These are phyloP conservation scores for Phyllosticta citriasiana DNA, from an alignment of 2,329 filamentous ascomycete species.

Conservation along the genomic window DNA sequence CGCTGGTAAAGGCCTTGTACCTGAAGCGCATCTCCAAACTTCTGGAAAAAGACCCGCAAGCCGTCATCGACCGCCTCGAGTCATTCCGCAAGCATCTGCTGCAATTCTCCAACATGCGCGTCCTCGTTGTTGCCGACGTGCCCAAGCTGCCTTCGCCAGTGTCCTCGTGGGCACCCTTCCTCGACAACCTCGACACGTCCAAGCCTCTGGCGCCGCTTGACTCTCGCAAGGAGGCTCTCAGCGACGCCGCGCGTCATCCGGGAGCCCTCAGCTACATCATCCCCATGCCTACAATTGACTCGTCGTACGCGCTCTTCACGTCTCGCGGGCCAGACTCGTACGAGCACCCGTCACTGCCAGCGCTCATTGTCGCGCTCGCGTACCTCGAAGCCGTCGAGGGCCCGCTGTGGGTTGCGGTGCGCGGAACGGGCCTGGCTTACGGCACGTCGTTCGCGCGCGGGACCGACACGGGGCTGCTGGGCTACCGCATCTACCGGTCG, in stretches of 20 bases:
- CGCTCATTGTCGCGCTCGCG: conserved; percentile 76
- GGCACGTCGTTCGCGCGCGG: conserved; percentile 71
- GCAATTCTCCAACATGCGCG: conserved; percentile 73
- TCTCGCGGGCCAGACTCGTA: conserved; percentile 65
- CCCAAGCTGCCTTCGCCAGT: conserved; percentile 65
- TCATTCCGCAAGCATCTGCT: conserved; percentile 66
- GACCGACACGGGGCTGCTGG: conserved; percentile 67
- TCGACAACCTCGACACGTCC: conserved; percentile 40
- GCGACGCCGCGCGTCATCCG: conserved; percentile 60
- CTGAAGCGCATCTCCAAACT: conserved; percentile 76
- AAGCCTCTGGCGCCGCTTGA: conserved; percentile 60
- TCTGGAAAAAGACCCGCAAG: conserved; percentile 63
- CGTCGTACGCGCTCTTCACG: conserved; percentile 73
- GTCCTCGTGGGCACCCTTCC: conserved; percentile 63
- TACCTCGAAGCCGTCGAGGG: conserved; percentile 93
- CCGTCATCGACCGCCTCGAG: conserved; percentile 68
- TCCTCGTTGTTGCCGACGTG: conserved; percentile 75
- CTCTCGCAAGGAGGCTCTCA: conserved; percentile 61
- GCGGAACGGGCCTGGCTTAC: conserved; percentile 88
- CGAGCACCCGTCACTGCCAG: conserved; percentile 66
- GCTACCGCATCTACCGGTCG: conserved; percentile 81
- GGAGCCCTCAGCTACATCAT: conserved; percentile 70
- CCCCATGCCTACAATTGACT: conserved; percentile 87
- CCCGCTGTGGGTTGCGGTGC: conserved; percentile 85
- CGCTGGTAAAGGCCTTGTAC: conserved; percentile 78